Evolutionary conservation across 2,329 filamentous ascomycete genomes (phyloP).

Genomic region (Tolypocladium nubicola): DNA sequence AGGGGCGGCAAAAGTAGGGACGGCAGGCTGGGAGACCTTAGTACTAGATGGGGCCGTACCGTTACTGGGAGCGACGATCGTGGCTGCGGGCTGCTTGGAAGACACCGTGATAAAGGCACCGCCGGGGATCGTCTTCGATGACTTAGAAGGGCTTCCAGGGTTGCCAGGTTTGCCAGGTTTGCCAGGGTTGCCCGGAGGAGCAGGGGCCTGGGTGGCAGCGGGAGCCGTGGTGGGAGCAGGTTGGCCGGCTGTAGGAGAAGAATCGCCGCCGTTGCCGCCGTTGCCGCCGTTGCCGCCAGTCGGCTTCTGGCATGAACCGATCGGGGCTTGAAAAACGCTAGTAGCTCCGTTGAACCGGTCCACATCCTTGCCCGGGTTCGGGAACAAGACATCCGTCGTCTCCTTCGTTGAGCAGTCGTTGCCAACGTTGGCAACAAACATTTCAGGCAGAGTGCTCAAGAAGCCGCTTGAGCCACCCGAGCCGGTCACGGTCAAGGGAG

Average conservation of each 20-base stretch:
- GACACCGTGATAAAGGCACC: constrained; percentile 29
- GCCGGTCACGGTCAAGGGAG: constrained; percentile 57
- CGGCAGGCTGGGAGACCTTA: constrained; percentile 4
- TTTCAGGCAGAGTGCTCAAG: constrained; percentile 54
- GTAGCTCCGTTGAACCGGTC: constrained; percentile 25
- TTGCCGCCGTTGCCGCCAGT: constrained; percentile 10
- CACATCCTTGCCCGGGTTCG: constrained; percentile 47
- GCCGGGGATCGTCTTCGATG: constrained; percentile 14
- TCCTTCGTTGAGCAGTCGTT: constrained; percentile 42
- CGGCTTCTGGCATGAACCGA: constrained; percentile 2
- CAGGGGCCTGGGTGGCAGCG: background rate
- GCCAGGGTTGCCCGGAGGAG: background rate
- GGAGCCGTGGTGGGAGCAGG: constrained; percentile 5
- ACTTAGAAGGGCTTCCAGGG: background rate
- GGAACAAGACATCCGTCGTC: constrained; percentile 45
- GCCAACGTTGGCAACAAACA: constrained; percentile 58
- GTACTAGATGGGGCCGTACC: constrained; percentile 9
- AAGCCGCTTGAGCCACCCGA: constrained; percentile 36
- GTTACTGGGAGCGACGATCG: constrained; percentile 2
- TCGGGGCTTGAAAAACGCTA: too few species aligned
- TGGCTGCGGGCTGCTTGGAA: constrained; percentile 6
- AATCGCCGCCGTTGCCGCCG: constrained; percentile 5
- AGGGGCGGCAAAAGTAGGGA: constrained; percentile 8
- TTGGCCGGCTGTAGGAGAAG: constrained; percentile 3
- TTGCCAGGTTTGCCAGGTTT: too few species aligned